Evolutionary conservation across 257 asterid species (phyloP).

Genomic region (Craterostigma plantagineum): DNA sequence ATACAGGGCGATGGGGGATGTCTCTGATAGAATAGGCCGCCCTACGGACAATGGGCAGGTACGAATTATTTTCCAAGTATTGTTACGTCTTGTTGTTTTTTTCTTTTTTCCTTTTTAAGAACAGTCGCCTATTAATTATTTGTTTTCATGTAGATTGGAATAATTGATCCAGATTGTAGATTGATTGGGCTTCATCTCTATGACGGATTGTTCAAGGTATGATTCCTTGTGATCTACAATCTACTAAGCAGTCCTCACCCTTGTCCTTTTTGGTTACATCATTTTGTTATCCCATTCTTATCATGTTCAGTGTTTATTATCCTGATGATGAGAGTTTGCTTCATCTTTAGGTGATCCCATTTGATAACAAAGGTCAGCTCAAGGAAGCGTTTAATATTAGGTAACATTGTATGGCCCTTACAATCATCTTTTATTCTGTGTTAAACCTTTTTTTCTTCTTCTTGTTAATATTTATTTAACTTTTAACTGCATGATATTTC

Average conservation of each 20-base stretch:
- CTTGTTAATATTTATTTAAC: too few relatives aligned
- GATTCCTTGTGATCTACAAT: too few relatives aligned
- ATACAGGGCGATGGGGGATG: constrained; percentile 77
- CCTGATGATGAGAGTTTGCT: background rate
- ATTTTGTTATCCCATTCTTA: background rate
- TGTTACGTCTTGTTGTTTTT: background rate
- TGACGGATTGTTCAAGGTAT: constrained; percentile 66
- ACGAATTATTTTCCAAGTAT: constrained; percentile 4
- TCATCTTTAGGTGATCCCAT: constrained; percentile 50
- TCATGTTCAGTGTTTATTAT: background rate
- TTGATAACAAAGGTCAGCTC: constrained; percentile 68
- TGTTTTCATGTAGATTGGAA: constrained; percentile 35
- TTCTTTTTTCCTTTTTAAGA: background rate
- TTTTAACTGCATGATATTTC: too few relatives aligned
- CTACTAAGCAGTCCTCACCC: too few relatives aligned
- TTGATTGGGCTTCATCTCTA: constrained; percentile 74
- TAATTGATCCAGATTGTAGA: constrained; percentile 73
- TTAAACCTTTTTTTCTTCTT: too few relatives aligned
- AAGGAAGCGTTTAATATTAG: constrained; percentile 74
- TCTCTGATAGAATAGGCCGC: constrained; percentile 72
- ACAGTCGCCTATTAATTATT: constrained; percentile 3
- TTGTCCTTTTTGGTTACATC: constrained; percentile 1
- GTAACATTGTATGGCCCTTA: constrained; percentile 11
- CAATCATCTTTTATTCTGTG: background rate
- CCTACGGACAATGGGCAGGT: constrained; percentile 83